These are phyloP conservation scores for Kappamyces sp. DNA, from an alignment of 192 early-diverging fungal genomes.

Conservation along the genomic window DNA sequence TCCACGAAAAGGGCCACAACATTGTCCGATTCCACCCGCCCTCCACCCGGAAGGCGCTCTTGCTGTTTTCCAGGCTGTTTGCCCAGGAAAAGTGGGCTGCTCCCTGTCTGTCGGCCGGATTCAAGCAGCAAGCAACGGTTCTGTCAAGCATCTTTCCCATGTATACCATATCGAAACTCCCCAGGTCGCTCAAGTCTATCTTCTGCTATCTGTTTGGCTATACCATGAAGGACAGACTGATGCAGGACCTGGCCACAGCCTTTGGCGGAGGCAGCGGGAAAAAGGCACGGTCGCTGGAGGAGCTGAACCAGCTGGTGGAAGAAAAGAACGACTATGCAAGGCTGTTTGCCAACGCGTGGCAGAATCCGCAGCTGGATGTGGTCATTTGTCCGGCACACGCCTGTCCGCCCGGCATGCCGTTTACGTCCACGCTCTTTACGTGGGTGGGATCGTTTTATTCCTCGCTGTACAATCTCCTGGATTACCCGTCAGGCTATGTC, in stretches of 20 bases:
- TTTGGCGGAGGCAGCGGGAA: slow-evolving; percentile 9
- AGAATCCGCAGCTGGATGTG: not conserved
- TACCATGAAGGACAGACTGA: not conserved
- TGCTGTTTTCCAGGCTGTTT: slow-evolving; percentile 13
- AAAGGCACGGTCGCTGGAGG: not conserved
- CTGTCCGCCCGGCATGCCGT: slow-evolving; percentile 8
- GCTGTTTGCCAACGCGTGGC: not conserved
- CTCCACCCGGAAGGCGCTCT: not conserved
- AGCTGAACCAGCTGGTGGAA: not conserved
- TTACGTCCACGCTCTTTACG: slow-evolving; percentile 1
- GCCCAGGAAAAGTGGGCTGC: not conserved
- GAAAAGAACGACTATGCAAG: slow-evolving; percentile 1
- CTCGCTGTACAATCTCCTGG: not conserved
- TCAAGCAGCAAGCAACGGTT: not conserved
- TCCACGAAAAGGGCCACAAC: slow-evolving; percentile 8
- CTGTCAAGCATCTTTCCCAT: not conserved
- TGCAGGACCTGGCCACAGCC: not conserved
- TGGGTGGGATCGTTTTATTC: slow-evolving; percentile 13
- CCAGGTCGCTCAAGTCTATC: not conserved
- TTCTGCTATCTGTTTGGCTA: not conserved
- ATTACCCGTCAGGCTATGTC: not conserved
- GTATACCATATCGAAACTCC: not conserved
- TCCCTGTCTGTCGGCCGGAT: not conserved
- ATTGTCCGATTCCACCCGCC: slow-evolving; percentile 7
- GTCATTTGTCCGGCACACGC: slow-evolving; percentile 11